A percentile compares a stretch with the other conserved stretches of the same genome.
These are phyloP conservation scores for Monotropa hypopitys DNA, from an alignment of 179 eudicot species.

Conservation along the genomic window DNA sequence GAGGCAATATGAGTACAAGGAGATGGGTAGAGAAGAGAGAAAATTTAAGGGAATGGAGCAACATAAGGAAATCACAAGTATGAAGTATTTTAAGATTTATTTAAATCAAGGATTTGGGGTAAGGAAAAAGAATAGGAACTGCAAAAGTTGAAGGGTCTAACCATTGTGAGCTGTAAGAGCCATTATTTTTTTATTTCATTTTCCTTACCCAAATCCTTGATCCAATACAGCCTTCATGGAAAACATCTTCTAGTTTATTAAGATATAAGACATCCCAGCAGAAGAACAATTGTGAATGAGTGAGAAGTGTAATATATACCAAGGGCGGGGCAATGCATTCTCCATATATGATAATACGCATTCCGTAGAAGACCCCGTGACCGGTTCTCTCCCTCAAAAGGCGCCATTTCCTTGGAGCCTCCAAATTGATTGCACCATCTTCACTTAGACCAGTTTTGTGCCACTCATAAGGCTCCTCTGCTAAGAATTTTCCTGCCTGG, in stretches of 20 bases:
- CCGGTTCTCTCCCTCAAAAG: constrained; percentile 76
- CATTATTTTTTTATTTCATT: too few species aligned
- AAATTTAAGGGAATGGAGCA: not conserved
- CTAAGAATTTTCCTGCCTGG: constrained; percentile 62
- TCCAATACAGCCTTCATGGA: too few species aligned
- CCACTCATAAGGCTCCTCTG: constrained; percentile 95
- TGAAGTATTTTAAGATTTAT: not conserved
- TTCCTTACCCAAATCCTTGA: too few species aligned
- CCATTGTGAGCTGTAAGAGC: too few species aligned
- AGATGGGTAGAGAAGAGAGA: not conserved
- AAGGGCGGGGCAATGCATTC: constrained; percentile 88
- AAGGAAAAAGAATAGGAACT: too few species aligned
- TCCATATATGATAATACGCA: constrained; percentile 72
- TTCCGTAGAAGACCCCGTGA: constrained; percentile 85
- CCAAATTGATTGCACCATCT: constrained; percentile 75
- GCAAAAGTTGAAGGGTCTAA: too few species aligned
- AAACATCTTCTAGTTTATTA: too few species aligned
- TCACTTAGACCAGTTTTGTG: constrained; percentile 66
- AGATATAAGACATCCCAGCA: not conserved
- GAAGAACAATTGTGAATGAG: not conserved
- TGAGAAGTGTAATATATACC: constrained; percentile 32
- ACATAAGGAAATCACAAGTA: not conserved
- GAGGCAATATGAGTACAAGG: not conserved
- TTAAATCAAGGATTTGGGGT: not conserved
- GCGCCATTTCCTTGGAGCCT: constrained; percentile 98